Evolutionary conservation across 2,329 filamentous ascomycete genomes (phyloP).

Genomic region (Ascosphaera aggregata): DNA sequence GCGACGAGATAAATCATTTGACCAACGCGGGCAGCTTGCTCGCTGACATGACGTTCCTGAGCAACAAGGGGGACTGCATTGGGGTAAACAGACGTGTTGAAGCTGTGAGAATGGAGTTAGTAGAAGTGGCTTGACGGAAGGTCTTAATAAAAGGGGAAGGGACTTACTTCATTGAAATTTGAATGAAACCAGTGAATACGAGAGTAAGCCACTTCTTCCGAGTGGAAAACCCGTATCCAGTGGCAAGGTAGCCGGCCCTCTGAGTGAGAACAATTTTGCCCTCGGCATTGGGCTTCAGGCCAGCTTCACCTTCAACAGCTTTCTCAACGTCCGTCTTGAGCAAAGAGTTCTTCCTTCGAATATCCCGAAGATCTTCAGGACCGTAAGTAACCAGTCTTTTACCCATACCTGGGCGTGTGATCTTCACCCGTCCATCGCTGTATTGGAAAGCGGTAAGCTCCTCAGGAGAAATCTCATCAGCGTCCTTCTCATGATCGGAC

Average conservation of each 20-base stretch:
- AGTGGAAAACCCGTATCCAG: background rate
- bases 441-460: background rate
- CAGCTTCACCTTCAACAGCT: background rate
- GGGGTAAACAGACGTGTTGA: slow-evolving; percentile 50
- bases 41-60: slow-evolving; percentile 40
- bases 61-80: slow-evolving; percentile 40
- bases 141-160: background rate
- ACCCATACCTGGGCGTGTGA: background rate
- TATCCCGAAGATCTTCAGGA: background rate
- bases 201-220: background rate
- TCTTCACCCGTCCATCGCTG: background rate
- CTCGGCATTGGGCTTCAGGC: background rate
- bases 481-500: background rate
- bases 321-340: background rate
- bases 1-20: slow-evolving; percentile 54
- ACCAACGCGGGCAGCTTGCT: slow-evolving; percentile 43
- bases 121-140: background rate
- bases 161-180: background rate
- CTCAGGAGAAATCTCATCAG: background rate
- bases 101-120: slow-evolving; percentile 25
- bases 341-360: background rate
- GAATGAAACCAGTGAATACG: background rate
- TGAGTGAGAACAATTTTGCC: background rate
- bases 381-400: background rate
- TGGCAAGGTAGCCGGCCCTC: background rate